A percentile compares a stretch with the other conserved stretches of the same genome.
Evolutionary conservation across 208 protist species (phyloP).

Genomic region (Trypanosoma grayi): DNA sequence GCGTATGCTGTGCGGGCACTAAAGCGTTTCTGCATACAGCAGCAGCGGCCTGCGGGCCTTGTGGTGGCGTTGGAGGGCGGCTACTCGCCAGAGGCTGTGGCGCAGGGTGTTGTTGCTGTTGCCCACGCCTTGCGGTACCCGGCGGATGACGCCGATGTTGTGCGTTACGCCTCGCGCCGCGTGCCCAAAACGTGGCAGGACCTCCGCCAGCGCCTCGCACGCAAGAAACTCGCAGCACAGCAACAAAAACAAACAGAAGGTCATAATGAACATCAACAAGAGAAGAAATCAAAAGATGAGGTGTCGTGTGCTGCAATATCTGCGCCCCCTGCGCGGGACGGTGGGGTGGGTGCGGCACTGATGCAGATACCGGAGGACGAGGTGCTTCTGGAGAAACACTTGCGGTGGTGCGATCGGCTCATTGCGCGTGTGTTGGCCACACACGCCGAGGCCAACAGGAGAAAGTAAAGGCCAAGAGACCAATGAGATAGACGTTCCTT

Average conservation of each 20-base stretch:
- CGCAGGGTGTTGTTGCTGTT: constrained; percentile 55
- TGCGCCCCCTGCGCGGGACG: neutral
- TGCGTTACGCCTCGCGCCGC: constrained; percentile 8
- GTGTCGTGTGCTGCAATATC: neutral
- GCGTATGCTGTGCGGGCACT: constrained; percentile 37
- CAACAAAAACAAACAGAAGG: neutral
- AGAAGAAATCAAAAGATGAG: constrained; percentile 23
- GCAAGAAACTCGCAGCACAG: constrained; percentile 9
- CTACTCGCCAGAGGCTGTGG: constrained; percentile 70
- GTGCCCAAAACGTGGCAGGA: constrained; percentile 61
- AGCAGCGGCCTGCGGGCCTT: constrained; percentile 29
- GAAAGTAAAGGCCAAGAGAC: neutral
- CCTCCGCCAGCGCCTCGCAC: constrained; percentile 39
- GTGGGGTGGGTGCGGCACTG: neutral
- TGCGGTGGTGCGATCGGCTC: constrained; percentile 44
- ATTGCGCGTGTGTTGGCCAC: constrained; percentile 26
- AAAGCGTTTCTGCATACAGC: constrained; percentile 52
- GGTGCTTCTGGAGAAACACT: constrained; percentile 37
- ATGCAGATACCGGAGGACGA: constrained; percentile 30
- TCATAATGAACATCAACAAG: no score
- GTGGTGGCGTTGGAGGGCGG: constrained; percentile 76
- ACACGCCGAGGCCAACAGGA: constrained; percentile 14
- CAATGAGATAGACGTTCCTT: no score
- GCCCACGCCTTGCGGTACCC: constrained; percentile 63
- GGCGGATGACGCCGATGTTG: constrained; percentile 34